Evolutionary conservation across 2,329 filamentous ascomycete genomes (phyloP).

Genomic region (Sordariomycetes sp.): DNA sequence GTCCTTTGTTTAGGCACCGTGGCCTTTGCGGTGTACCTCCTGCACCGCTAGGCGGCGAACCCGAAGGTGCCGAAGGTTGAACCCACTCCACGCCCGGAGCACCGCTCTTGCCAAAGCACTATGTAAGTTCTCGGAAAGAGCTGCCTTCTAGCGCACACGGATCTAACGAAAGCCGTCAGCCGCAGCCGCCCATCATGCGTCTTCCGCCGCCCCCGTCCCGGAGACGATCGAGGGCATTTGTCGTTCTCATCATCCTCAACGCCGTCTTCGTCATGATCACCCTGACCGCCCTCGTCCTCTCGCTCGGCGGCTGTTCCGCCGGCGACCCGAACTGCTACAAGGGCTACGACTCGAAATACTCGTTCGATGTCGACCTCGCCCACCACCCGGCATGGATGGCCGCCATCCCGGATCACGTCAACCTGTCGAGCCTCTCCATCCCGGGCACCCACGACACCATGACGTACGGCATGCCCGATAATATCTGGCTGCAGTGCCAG

Average conservation of each 20-base stretch:
- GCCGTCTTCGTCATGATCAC: slow-evolving; percentile 11
- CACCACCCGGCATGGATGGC: slow-evolving; percentile 31
- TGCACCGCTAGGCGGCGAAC: too few species aligned
- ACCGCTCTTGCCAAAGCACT: background rate
- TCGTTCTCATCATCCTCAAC: slow-evolving; percentile 8
- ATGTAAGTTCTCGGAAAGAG: background rate
- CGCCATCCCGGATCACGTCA: slow-evolving; percentile 25
- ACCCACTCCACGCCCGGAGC: background rate
- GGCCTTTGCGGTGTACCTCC: background rate
- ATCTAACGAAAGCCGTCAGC: background rate
- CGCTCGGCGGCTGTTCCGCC: slow-evolving; percentile 13
- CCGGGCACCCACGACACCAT: slow-evolving; percentile 44
- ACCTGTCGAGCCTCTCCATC: slow-evolving; percentile 32
- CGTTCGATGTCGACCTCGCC: slow-evolving; percentile 27
- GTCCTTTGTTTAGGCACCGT: background rate
- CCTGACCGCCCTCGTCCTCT: slow-evolving; percentile 12
- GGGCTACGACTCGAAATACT: slow-evolving; percentile 23
- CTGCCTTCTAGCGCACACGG: too few species aligned
- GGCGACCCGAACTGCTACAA: slow-evolving; percentile 15
- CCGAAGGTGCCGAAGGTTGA: background rate
- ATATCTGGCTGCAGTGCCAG: slow-evolving; percentile 31
- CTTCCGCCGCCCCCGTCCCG: background rate
- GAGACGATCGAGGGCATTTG: background rate
- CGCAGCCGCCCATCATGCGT: background rate
- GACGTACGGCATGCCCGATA: slow-evolving; percentile 28